Percentiles rank a stretch among this genome's conserved stretches.
Evolutionary conservation across 2,329 filamentous ascomycete genomes (phyloP).

Genomic region (Fonsecaea nubica): DNA sequence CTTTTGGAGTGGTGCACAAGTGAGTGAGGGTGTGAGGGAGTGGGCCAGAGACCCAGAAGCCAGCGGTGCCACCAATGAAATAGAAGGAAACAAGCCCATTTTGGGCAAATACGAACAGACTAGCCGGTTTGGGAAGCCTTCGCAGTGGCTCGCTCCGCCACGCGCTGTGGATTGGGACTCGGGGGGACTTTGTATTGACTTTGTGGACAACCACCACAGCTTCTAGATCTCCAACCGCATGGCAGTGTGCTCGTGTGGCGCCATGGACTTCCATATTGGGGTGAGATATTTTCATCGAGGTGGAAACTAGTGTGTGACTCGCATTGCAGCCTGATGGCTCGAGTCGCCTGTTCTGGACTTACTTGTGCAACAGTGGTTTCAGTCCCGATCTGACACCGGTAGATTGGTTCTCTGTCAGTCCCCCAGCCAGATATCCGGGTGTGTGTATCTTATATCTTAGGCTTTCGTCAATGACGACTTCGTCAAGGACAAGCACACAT

Average conservation of each 20-base stretch:
- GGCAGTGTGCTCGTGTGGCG: neutral
- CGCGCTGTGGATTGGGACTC: neutral
- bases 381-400: neutral
- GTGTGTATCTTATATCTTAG: neutral
- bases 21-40: neutral
- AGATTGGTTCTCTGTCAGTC: neutral
- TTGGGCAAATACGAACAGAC: neutral
- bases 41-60: neutral
- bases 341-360: neutral
- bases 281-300: neutral
- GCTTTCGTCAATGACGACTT: neutral
- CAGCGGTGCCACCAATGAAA: neutral
- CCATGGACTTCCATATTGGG: neutral
- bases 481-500: neutral
- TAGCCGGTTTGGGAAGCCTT: neutral
- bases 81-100: neutral
- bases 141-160: neutral
- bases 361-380: neutral
- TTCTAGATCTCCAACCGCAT: no score
- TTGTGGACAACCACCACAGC: no score
- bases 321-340: slow-evolving; percentile 2
- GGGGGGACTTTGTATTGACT: neutral
- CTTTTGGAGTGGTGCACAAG: neutral
- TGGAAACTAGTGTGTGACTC: neutral
- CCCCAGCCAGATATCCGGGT: neutral